Base-by-base conservation (phyloP, 768 basidiomycete genomes). In the Porpolomopsis calyptriformis region DNA sequence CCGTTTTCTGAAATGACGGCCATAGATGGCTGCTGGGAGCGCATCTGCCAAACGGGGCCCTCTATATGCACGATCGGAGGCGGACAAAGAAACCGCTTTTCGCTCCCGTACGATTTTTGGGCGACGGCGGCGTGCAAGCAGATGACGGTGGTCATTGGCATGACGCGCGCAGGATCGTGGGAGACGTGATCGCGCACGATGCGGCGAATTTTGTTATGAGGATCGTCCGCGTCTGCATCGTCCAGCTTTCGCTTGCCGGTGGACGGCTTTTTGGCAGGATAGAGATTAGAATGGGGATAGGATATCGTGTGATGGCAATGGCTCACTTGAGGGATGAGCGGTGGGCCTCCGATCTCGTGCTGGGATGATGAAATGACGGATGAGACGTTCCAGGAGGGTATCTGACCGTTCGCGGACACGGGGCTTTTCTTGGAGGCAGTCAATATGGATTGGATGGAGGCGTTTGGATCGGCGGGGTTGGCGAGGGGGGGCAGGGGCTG, bases 21-120 rank as follows among this genome's bases (percentile, higher is more conserved):
- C 88, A 91, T 91, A 29, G 84, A 77, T 42, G 90, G 74, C 52
- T 82, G 81, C 60, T 86, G 88, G 29, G 74, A 70, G 43, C 82
- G 82, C 71, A 88, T 82, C 51, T 85, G 83, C 78, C 82, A 81
- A 31, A 83, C 79, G 2, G 91, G 86, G 16, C 90, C 89, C 56
- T 90, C 86, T 52, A 93, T 88, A 54, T 89, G 86, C 24, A 97
- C 88, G 48, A 94, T 78, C 7, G 92, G 92, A 2, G 92, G 91
- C 7, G 92, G 92, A 57, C 87, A 90, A 29, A 97, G 76, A 60
- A 93, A 91, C 47, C 92, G 83, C 63, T 93, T 92, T 68, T 96
- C 92, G 62, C 84, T 89, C 43, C 89, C 89, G 60, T 96, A 96
- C 9, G 89, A 92, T 67, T 96, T 96, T 68, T 96, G 92, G 1